These are phyloP conservation scores for Stagonosporopsis rhizophila DNA, from an alignment of 2,329 filamentous ascomycete genomes.

Conservation along the genomic window DNA sequence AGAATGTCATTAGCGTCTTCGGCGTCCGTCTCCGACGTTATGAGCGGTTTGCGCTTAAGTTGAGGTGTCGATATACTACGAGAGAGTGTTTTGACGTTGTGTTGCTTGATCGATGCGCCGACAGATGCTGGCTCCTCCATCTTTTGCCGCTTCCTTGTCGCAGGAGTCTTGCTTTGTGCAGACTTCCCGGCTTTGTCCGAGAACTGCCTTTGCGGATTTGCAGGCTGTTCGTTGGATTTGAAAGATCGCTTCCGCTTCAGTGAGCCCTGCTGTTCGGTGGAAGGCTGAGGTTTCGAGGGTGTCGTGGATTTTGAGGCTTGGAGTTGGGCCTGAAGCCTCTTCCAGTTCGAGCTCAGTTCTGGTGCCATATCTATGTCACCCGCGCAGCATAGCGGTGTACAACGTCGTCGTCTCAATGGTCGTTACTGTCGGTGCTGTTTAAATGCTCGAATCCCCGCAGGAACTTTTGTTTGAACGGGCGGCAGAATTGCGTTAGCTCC, in stretches of 20 bases:
- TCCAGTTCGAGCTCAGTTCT: constrained; percentile 71
- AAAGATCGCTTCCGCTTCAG: constrained; percentile 47
- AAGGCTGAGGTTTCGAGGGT: constrained; percentile 36
- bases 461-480: constrained; percentile 18
- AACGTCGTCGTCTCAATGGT: constrained; percentile 18
- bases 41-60: constrained; percentile 56
- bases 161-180: constrained; percentile 25
- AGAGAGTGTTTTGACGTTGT: constrained; percentile 53
- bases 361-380: constrained; percentile 46
- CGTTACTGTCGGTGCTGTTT: constrained; percentile 25
- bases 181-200: constrained; percentile 44
- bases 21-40: constrained; percentile 60
- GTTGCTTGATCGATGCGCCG: constrained; percentile 43
- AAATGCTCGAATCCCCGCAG: constrained; percentile 9
- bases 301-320: constrained; percentile 44
- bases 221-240: constrained; percentile 28
- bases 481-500: constrained; percentile 13
- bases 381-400: constrained; percentile 37
- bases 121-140: constrained; percentile 47
- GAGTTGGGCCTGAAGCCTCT: constrained; percentile 71
- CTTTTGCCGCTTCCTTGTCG: constrained; percentile 46
- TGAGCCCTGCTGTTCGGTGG: constrained; percentile 31
- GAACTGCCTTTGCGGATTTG: constrained; percentile 27
- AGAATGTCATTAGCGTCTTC: constrained; percentile 62
- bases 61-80: constrained; percentile 45